Percentiles rank a stretch among this genome's conserved stretches.
These are phyloP conservation scores for Saprolegnia parasitica DNA, from an alignment of 352 stramenopile genomes.

Conservation along the genomic window DNA sequence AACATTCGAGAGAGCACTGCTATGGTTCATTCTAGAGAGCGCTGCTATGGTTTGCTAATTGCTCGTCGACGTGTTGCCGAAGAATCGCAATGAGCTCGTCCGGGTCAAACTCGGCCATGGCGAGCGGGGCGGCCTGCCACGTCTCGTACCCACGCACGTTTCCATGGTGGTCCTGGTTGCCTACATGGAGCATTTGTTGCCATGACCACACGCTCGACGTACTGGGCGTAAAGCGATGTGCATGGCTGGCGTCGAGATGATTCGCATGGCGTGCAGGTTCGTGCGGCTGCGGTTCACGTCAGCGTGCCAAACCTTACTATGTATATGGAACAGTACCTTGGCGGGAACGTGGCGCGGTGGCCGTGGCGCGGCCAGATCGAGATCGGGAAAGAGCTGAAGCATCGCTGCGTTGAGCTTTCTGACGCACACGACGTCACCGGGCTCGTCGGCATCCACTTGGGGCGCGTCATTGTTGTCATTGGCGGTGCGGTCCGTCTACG, in stretches of 20 bases:
- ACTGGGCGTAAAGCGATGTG: too few species aligned
- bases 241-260: too few species aligned
- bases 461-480: neutral
- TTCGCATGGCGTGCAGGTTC: too few species aligned
- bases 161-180: too few species aligned
- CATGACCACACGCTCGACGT: too few species aligned
- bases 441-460: neutral
- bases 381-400: constrained; percentile 4
- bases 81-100: constrained; percentile 5
- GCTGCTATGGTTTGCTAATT: neutral
- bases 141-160: neutral
- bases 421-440: constrained; percentile 2
- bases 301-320: constrained; percentile 1
- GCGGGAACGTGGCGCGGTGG: neutral
- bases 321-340: neutral
- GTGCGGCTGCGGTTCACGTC: neutral
- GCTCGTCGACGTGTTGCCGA: neutral
- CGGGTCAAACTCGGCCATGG: neutral
- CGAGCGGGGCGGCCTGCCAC: neutral
- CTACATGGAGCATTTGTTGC: too few species aligned
- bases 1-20: neutral
- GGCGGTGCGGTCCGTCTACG: too few species aligned
- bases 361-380: neutral
- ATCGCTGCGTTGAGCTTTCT: neutral
- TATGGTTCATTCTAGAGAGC: neutral